Evolutionary conservation across 1,284 basidiomycete genomes (phyloP).

Genomic region (Kwoniella shivajii): DNA sequence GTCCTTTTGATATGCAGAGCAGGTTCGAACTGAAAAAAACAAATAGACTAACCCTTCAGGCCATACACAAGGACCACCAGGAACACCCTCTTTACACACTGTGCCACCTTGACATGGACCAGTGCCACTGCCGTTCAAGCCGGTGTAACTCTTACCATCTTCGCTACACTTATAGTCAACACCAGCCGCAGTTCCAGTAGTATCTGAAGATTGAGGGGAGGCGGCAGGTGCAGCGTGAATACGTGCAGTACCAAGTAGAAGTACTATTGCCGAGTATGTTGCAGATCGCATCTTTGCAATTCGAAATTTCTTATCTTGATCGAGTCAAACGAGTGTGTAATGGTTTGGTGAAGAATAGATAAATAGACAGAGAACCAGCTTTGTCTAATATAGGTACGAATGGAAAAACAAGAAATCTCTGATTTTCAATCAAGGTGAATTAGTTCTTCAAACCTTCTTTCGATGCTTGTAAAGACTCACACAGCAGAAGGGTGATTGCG

Average conservation of each 20-base stretch:
- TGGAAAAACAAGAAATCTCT: not conserved
- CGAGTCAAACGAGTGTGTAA: not conserved
- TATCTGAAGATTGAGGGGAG: not conserved
- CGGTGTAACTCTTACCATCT: not conserved
- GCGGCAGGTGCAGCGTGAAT: not conserved
- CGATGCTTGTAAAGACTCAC: too few relatives aligned
- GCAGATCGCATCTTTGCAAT: not conserved
- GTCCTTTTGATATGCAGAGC: too few relatives aligned
- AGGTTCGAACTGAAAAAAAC: too few relatives aligned
- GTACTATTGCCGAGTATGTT: not conserved
- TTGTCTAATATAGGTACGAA: not conserved
- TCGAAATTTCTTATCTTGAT: not conserved
- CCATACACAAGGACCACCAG: constrained; percentile 18
- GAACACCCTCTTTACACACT: constrained; percentile 8
- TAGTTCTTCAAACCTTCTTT: too few relatives aligned
- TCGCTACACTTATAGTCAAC: constrained; percentile 12
- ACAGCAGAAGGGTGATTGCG: too few relatives aligned
- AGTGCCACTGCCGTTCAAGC: not conserved
- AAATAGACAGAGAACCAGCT: constrained; percentile 1
- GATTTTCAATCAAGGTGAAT: not conserved
- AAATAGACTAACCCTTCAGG: constrained; percentile 10
- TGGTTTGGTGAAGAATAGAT: not conserved
- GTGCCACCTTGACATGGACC: constrained; percentile 7
- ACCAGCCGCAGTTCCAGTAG: not conserved
- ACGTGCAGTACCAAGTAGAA: not conserved